A percentile compares a stretch with the other conserved stretches of the same genome.
Conservation (phyloP, 2,329 filamentous ascomycete species). For the Ophiostoma angusticollis region DNA sequence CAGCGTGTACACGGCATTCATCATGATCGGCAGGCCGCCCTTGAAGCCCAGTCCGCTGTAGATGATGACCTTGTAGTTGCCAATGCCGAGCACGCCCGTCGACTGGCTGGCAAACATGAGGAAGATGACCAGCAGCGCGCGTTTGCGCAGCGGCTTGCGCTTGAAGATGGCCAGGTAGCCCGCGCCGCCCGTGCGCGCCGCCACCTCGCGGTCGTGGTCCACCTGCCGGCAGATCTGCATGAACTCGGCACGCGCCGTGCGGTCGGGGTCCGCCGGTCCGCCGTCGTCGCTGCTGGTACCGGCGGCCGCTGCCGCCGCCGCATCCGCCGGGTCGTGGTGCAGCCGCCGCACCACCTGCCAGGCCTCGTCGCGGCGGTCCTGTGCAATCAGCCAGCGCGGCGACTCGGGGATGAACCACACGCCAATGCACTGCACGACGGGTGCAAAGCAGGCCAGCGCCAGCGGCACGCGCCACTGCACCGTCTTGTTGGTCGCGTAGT, state of each 20-base stretch:
- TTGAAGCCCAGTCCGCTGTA: slow-evolving; percentile 4
- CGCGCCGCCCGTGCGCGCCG: slow-evolving; percentile 17
- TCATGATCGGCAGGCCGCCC: slow-evolving; percentile 6
- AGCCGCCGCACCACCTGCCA: slow-evolving; percentile 25
- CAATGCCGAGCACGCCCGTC: slow-evolving; percentile 3
- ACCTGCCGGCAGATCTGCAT: slow-evolving; percentile 31
- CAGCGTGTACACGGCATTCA: slow-evolving; percentile 6
- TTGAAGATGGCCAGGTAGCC: too few relatives aligned
- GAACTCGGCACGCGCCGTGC: slow-evolving; percentile 27
- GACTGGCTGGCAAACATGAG: slow-evolving; percentile 6
- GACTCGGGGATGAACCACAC: slow-evolving; percentile 27
- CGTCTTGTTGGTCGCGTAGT: slow-evolving; percentile 2
- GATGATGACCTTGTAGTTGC: slow-evolving; percentile 6
- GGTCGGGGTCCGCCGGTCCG: too few relatives aligned
- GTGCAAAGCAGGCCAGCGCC: slow-evolving; percentile 26
- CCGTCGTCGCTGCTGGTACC: too few relatives aligned
- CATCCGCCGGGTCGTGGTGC: slow-evolving; percentile 25
- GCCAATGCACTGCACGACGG: slow-evolving; percentile 26
- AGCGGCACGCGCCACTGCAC: slow-evolving; percentile 28
- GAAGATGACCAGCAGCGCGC: slow-evolving; percentile 25
- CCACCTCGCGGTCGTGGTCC: slow-evolving; percentile 23
- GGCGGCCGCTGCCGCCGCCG: too few relatives aligned
- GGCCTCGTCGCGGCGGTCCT: slow-evolving; percentile 6
- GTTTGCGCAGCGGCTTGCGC: slow-evolving; percentile 25
- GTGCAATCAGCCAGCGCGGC: slow-evolving; percentile 24